Conservation (phyloP, 345 rosid genomes). For the Citrus reticulata region DNA sequence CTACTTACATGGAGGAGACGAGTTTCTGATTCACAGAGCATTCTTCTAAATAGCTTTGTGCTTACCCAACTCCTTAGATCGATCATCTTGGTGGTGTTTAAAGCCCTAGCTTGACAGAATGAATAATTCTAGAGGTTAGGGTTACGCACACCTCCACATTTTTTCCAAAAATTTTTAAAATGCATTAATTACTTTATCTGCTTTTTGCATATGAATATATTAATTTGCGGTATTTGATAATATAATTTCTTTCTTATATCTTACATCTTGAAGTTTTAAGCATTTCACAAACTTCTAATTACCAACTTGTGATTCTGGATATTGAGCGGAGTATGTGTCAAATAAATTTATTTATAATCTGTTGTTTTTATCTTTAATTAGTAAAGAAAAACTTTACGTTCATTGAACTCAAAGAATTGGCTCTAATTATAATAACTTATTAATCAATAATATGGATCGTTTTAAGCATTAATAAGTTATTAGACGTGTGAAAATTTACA, state of each 20-base stretch:
- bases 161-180: background rate
- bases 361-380: background rate
- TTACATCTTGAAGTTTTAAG: background rate
- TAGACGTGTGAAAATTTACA: background rate
- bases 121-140: constrained; percentile 12
- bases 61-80: constrained; percentile 17
- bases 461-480: background rate
- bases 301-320: background rate
- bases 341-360: too few relatives aligned
- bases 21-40: constrained; percentile 14
- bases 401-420: background rate
- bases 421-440: background rate
- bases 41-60: constrained; percentile 15
- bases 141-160: constrained; percentile 40
- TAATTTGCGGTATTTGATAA: background rate
- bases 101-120: constrained; percentile 31
- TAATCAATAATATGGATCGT: background rate
- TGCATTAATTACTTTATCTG: background rate
- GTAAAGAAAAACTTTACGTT: background rate
- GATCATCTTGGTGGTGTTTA: constrained; percentile 32
- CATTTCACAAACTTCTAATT: background rate
- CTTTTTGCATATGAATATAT: background rate
- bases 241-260: background rate
- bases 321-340: background rate
- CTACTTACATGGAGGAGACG: constrained; percentile 8